Base-by-base conservation (phyloP, 108 stramenopile genomes). In the Pinguiococcus pyrenoidosus region DNA sequence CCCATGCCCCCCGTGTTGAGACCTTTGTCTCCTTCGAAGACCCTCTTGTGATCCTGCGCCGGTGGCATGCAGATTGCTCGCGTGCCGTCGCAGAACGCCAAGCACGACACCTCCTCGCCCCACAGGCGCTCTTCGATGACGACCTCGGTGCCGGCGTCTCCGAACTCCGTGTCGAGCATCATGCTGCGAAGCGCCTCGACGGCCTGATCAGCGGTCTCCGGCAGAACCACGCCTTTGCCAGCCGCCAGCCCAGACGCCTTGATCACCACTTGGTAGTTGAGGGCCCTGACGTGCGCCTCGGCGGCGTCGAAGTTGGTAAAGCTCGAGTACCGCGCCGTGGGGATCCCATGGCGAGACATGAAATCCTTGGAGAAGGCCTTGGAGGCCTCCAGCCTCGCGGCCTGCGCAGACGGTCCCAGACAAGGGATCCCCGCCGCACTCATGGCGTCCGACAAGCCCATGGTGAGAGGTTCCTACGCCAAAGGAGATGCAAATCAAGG, bases 1-100 rank as follows among this genome's bases (percentile, higher is more conserved):
- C 92, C 92, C 92, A 95, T 95, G 29, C 92, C 92, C 27, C 92
- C 92, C 5, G 92, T 95, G 59, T 95, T 95, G 46, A 85, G 71
- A 21, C 92, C 92, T 61, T 79, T 42, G 65, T 91, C 89, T 37
- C 79, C 73, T 49, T 95, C 92, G 16, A 83, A 58, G 10, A 86
- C 83, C 23, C 92, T 76, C 59, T 95, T 95, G 69, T 91, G 89
- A 65, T 95, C 92, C 50, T 40, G 53, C 8, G 53, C 53, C 7
- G 18, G 17, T 17, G 53, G 53, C 42, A 54, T 25, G 8, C 81
- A 84, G 7, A 83, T 84, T 1, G 2, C 39, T 4, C 17, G 18
- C 16, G 18, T 40, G 60, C 92, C 92, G 55, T 95, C 92, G 57
- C 86, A 88, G 30, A 90, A 79, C 6, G 88, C 88, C 40, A 94